Conservation (phyloP, 345 rosid species). For the Gossypium sturtianum region DNA sequence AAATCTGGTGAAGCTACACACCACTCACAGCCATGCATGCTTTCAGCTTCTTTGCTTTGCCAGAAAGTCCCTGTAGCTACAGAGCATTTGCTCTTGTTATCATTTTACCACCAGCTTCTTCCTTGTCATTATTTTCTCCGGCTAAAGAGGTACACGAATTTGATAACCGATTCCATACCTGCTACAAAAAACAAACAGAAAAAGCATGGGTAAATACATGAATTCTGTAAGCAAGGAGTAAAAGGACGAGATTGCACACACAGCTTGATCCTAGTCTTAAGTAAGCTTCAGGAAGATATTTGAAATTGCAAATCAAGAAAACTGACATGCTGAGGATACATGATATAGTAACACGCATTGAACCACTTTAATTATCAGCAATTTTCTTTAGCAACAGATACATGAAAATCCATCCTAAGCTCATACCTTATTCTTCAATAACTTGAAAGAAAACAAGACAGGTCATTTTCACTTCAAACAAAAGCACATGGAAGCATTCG, state of each 20-base stretch:
- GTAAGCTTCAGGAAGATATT: neutral
- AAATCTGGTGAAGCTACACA: neutral
- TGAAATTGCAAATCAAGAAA: neutral
- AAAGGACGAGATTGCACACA: neutral
- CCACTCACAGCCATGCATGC: neutral
- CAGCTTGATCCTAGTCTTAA: neutral
- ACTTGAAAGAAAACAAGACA: neutral
- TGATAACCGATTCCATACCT: neutral
- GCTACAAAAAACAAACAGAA: neutral
- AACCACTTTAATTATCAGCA: neutral
- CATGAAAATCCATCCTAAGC: neutral
- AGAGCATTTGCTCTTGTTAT: neutral
- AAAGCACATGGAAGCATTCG: neutral
- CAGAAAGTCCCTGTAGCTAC: constrained; percentile 3
- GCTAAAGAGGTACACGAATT: neutral
- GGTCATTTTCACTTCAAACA: neutral
- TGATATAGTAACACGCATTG: neutral
- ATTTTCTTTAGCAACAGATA: neutral
- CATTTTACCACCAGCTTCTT: neutral
- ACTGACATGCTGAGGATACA: neutral
- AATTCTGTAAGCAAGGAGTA: neutral
- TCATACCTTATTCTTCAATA: neutral
- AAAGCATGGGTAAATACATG: neutral
- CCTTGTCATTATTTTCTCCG: neutral
- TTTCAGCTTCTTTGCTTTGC: neutral